These are phyloP conservation scores for Acanthamoeba sp. DNA, from an alignment of 208 protist genomes.

Conservation along the genomic window DNA sequence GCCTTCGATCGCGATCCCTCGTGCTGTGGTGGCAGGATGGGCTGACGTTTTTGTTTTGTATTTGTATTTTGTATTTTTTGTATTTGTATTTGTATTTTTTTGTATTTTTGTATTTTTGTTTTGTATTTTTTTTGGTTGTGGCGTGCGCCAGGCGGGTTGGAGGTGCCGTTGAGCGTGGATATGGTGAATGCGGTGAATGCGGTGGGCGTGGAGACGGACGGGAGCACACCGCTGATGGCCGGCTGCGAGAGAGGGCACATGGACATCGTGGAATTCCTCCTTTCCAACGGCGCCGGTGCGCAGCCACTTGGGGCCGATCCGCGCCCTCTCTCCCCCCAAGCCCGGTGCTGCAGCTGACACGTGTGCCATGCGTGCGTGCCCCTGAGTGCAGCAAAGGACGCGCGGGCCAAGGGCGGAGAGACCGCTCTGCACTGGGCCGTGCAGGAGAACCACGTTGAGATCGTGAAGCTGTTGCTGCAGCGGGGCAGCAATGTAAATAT, in stretches of 20 bases:
- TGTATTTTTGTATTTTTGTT: too few relatives aligned
- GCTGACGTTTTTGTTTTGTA: too few relatives aligned
- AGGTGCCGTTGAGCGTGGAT: not conserved
- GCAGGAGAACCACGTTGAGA: constrained; percentile 10
- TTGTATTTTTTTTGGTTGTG: too few relatives aligned
- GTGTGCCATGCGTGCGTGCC: not conserved
- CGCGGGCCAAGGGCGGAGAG: constrained; percentile 21
- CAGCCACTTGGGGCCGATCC: not conserved
- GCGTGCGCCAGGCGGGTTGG: not conserved
- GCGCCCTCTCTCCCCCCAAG: too few relatives aligned
- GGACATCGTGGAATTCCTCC: not conserved
- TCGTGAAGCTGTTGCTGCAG: constrained; percentile 37
- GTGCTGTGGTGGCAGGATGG: not conserved
- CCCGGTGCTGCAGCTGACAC: too few relatives aligned
- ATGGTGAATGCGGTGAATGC: constrained; percentile 31
- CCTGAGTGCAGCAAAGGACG: not conserved
- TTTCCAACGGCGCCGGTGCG: constrained; percentile 29
- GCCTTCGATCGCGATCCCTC: not conserved
- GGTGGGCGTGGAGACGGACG: not conserved
- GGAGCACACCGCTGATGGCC: constrained; percentile 48
- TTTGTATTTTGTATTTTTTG: too few relatives aligned
- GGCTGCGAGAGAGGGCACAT: constrained; percentile 13
- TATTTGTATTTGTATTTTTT: too few relatives aligned
- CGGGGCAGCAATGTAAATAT: constrained; percentile 50
- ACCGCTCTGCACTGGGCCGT: not conserved